A percentile compares a stretch with the other conserved stretches of the same genome.
These are phyloP conservation scores for Hyaloraphidium curvatum DNA, from an alignment of 192 early-diverging fungal genomes.

Conservation along the genomic window DNA sequence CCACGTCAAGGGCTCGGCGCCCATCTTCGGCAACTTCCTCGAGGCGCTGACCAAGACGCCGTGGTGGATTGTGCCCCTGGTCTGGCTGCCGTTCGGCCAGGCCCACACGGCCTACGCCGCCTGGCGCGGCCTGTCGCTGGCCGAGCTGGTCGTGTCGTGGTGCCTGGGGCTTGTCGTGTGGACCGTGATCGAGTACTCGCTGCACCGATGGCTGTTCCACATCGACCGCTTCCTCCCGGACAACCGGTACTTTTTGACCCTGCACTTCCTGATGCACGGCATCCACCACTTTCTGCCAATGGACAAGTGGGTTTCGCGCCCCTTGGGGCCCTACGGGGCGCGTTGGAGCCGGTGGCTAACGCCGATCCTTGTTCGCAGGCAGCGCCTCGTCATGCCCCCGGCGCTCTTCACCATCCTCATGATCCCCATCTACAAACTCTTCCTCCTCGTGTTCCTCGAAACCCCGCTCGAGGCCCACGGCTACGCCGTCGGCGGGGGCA, in stretches of 20 bases:
- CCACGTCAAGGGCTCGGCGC: constrained; percentile 51
- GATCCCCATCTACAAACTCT: constrained; percentile 29
- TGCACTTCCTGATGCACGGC: constrained; percentile 84
- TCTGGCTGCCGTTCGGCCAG: constrained; percentile 68
- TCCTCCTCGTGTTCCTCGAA: constrained; percentile 24
- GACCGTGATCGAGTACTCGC: constrained; percentile 73
- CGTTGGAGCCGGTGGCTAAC: not conserved
- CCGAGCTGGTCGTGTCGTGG: constrained; percentile 13
- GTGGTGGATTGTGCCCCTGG: constrained; percentile 72
- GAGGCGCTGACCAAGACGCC: constrained; percentile 77
- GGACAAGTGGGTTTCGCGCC: constrained; percentile 43
- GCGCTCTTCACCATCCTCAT: constrained; percentile 46
- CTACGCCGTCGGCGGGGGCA: constrained; percentile 55
- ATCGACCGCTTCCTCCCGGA: constrained; percentile 75
- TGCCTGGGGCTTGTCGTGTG: constrained; percentile 52
- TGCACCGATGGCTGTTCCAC: constrained; percentile 91
- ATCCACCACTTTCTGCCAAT: constrained; percentile 94
- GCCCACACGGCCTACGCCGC: not conserved
- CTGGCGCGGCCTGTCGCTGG: not conserved
- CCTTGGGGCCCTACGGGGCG: too few relatives aligned
- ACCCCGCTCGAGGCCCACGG: too few relatives aligned
- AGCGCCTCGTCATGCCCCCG: constrained; percentile 94
- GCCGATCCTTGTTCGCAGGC: constrained; percentile 20
- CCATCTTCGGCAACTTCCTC: constrained; percentile 60
- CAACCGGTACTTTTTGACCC: constrained; percentile 42